phyloP scores from a whole-genome alignment of 331 rosid genomes.

The Pyrus hybrid region DNA sequence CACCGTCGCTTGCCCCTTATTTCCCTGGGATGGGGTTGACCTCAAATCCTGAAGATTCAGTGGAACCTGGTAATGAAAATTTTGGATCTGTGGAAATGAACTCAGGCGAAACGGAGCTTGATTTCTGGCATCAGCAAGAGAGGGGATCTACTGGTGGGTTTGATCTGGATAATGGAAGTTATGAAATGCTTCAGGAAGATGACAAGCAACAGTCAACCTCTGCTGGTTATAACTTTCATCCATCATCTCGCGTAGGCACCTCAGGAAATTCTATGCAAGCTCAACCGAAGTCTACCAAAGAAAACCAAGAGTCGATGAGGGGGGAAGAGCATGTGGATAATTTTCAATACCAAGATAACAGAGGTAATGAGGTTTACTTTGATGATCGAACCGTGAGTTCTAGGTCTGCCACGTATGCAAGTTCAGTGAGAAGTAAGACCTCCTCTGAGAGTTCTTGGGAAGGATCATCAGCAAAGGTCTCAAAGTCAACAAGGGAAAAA shows the following conservation, averaged over 20 bases:
- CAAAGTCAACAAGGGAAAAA: slow-evolving; percentile 71
- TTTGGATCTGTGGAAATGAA: slow-evolving; percentile 52
- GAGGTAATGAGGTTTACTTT: slow-evolving; percentile 51
- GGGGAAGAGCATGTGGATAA: slow-evolving; percentile 50
- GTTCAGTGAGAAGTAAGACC: slow-evolving; percentile 57
- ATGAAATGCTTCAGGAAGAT: slow-evolving; percentile 57
- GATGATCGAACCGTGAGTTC: slow-evolving; percentile 59
- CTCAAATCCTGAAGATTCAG: slow-evolving; percentile 53
- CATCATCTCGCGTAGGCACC: slow-evolving; percentile 35
- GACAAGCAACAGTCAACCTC: slow-evolving; percentile 79
- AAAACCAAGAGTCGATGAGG: slow-evolving; percentile 36
- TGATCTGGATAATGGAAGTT: slow-evolving; percentile 67
- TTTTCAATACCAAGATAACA: slow-evolving; percentile 59
- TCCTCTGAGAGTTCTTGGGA: slow-evolving; percentile 93
- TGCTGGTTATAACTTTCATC: slow-evolving; percentile 46
- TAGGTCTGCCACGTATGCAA: slow-evolving; percentile 47
- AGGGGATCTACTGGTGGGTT: slow-evolving; percentile 55
- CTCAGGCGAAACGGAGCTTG: slow-evolving; percentile 48
- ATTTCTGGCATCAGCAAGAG: slow-evolving; percentile 88
- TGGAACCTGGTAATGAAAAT: slow-evolving; percentile 50
- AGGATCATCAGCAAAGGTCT: slow-evolving; percentile 60
- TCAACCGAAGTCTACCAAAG: slow-evolving; percentile 55
- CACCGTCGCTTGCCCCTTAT: slow-evolving; percentile 62
- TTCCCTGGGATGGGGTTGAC: slow-evolving; percentile 60
- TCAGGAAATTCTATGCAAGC: slow-evolving; percentile 36